Evolutionary conservation across 73 alveolate species (phyloP).

Genomic region (Paramecium tetraurelia): DNA sequence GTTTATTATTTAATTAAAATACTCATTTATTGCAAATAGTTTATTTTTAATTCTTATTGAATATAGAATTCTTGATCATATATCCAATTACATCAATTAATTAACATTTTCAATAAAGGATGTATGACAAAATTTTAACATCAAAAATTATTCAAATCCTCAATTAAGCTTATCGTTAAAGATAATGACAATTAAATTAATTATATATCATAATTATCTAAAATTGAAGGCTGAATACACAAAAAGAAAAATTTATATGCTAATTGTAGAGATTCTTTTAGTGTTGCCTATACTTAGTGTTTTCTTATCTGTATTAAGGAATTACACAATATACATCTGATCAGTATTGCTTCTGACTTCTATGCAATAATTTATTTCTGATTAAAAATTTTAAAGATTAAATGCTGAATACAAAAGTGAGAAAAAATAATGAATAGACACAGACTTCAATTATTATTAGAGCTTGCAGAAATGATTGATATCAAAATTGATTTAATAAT

Average conservation of each 20-base stretch:
- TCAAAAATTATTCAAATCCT: neutral
- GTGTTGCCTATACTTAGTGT: neutral
- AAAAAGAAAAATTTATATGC: neutral
- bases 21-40: neutral
- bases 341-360: neutral
- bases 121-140: neutral
- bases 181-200: too few species aligned
- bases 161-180: too few species aligned
- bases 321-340: slow-evolving; percentile 1
- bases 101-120: neutral
- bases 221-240: neutral
- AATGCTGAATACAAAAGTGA: neutral
- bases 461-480: neutral
- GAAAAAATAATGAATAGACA: neutral
- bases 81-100: neutral
- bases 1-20: neutral
- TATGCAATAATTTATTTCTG: neutral
- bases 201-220: neutral
- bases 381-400: neutral
- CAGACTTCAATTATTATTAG: neutral
- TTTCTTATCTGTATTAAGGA: neutral
- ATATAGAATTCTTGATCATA: neutral
- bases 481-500: neutral
- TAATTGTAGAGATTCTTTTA: neutral
- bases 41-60: neutral